phyloP scores from a whole-genome alignment of 441 rosid species.

The Croton laevigatus region DNA sequence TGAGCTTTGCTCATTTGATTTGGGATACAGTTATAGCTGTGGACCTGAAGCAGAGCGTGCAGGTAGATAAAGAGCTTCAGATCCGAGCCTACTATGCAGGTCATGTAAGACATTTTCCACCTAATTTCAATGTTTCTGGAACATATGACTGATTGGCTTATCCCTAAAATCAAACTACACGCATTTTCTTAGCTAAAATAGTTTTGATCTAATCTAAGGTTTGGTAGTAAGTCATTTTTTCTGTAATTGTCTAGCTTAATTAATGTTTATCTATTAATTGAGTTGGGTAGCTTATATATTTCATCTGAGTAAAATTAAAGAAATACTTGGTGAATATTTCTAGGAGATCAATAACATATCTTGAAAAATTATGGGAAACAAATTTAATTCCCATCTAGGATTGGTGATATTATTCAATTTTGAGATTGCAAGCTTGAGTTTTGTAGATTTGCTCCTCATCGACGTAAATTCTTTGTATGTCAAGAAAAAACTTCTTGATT shows the following conservation, averaged over 20 bases:
- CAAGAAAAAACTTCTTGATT: conserved; percentile 3
- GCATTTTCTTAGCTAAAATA: not conserved
- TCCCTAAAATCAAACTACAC: not conserved
- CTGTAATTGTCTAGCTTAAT: not conserved
- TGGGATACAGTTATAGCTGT: conserved; percentile 65
- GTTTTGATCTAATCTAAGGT: no score
- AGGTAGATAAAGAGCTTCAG: conserved; percentile 84
- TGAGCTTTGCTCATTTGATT: not conserved
- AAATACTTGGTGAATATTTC: not conserved
- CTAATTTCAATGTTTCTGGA: conserved; percentile 7
- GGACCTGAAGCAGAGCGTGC: conserved; percentile 91
- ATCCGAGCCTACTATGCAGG: conserved; percentile 97
- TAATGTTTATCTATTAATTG: not conserved
- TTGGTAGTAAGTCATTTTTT: not conserved
- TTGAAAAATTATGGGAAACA: not conserved
- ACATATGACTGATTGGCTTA: not conserved
- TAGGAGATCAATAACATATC: not conserved
- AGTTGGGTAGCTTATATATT: not conserved
- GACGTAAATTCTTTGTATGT: conserved; percentile 1
- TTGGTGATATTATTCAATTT: not conserved
- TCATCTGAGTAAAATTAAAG: not conserved
- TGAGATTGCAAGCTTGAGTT: not conserved
- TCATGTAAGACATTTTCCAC: conserved; percentile 55
- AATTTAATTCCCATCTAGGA: not conserved
- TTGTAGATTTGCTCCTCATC: not conserved